These are phyloP conservation scores for Chrysanthemum makinoi DNA, from an alignment of 129 eudicot genomes.

Conservation along the genomic window DNA sequence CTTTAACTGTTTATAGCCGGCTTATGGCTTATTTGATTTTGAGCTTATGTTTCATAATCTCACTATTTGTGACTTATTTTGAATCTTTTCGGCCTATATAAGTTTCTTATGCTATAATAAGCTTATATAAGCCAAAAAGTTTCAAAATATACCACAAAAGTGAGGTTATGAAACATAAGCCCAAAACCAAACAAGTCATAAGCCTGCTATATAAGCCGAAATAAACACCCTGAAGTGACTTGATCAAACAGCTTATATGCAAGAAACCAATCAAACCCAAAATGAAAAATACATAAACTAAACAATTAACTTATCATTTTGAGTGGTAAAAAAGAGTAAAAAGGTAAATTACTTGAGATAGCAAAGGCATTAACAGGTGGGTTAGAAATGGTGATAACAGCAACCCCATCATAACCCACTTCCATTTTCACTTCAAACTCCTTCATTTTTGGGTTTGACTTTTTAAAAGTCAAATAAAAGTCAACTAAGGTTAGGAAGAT, in stretches of 20 bases:
- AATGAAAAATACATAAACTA: neutral
- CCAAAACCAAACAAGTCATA: no score
- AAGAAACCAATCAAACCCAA: neutral
- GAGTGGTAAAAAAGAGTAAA: neutral
- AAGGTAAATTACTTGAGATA: slow-evolving; percentile 42
- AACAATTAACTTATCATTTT: no score
- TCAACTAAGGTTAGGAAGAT: neutral
- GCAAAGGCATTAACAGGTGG: slow-evolving; percentile 92
- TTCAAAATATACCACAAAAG: no score
- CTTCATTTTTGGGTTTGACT: slow-evolving; percentile 37
- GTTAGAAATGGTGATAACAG: slow-evolving; percentile 66
- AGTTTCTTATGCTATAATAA: no score
- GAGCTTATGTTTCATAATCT: no score
- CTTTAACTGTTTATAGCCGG: no score
- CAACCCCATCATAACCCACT: slow-evolving; percentile 83
- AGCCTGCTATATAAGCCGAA: no score
- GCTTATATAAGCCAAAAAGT: no score
- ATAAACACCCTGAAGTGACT: neutral
- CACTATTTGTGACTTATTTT: no score
- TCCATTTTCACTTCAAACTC: slow-evolving; percentile 53
- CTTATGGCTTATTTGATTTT: no score
- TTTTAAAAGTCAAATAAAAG: neutral
- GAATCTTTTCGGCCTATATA: no score
- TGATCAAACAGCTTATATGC: neutral
- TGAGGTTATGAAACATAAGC: no score